A percentile compares a stretch with the other conserved stretches of the same genome.
Evolutionary conservation across 1,139 yeast genomes (phyloP).

Genomic region (Debaryomyces nepalensis): DNA sequence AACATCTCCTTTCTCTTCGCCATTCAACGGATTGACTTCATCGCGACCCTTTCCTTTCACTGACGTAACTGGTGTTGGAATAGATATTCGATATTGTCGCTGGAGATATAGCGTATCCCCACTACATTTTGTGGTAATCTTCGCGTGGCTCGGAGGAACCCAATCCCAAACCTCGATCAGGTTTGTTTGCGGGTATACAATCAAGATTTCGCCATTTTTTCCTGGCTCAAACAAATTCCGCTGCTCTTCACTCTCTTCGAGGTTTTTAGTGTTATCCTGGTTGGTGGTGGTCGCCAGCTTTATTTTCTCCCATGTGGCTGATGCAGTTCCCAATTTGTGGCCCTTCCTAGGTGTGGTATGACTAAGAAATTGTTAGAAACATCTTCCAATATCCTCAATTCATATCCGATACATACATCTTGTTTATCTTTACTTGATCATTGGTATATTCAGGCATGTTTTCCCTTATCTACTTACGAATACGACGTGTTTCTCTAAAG

Average conservation of each 20-base stretch:
- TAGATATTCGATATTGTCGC: conserved; percentile 19
- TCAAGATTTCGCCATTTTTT: conserved; percentile 48
- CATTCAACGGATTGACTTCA: neutral
- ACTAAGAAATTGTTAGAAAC: conserved; percentile 13
- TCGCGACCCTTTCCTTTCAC: neutral
- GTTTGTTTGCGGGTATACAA: conserved; percentile 32
- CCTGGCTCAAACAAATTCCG: conserved; percentile 40
- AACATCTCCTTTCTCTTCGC: neutral
- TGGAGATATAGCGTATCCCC: conserved; percentile 42
- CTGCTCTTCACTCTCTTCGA: conserved; percentile 1
- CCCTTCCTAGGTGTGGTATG: conserved; percentile 36
- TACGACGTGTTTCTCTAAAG: neutral
- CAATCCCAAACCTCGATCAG: conserved; percentile 58
- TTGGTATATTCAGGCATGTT: conserved; percentile 16
- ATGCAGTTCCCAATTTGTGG: conserved; percentile 44
- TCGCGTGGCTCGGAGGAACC: conserved; percentile 32
- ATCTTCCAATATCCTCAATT: neutral
- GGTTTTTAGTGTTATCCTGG: conserved; percentile 12
- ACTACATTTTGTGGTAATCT: conserved; percentile 21
- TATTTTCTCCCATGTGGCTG: conserved; percentile 51
- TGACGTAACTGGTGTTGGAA: neutral
- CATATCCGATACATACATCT: conserved; percentile 19
- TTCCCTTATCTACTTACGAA: neutral
- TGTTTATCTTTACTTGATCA: conserved; percentile 26
- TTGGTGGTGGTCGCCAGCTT: conserved; percentile 35